Percentiles rank a stretch among this genome's conserved stretches.
Evolutionary conservation across 2,329 filamentous ascomycete species (phyloP).

Genomic region (Nothophoma quercina): DNA sequence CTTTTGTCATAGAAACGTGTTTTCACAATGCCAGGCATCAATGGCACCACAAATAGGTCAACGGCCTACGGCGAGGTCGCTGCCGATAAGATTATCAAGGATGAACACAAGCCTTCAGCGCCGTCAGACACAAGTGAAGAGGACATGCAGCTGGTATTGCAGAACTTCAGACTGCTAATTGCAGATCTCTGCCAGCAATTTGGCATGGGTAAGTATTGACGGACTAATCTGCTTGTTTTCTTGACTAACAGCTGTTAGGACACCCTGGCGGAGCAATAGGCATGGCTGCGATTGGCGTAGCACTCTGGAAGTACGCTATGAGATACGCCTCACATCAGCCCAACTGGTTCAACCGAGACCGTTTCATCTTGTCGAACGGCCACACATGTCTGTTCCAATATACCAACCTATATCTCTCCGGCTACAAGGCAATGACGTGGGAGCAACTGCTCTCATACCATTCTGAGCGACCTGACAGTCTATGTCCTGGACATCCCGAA

Average conservation of each 20-base stretch:
- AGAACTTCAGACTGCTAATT: conserved; percentile 69
- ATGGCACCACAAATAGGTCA: conserved; percentile 5
- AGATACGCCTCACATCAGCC: conserved; percentile 64
- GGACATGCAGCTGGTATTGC: conserved; percentile 56
- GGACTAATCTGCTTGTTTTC: too few relatives aligned
- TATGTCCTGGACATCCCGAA: conserved; percentile 64
- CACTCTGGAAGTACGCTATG: conserved; percentile 70
- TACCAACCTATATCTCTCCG: conserved; percentile 60
- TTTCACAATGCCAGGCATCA: conserved; percentile 3
- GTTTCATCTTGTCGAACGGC: conserved; percentile 69
- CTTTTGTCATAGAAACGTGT: not conserved
- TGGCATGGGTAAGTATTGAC: conserved; percentile 63
- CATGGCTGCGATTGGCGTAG: conserved; percentile 68
- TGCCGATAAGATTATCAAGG: conserved; percentile 21
- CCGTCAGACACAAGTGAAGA: conserved; percentile 24
- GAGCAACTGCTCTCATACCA: conserved; percentile 66
- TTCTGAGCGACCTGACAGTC: conserved; percentile 55
- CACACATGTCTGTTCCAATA: conserved; percentile 66
- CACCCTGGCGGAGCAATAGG: conserved; percentile 61
- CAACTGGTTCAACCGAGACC: conserved; percentile 67
- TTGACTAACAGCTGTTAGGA: conserved; percentile 1
- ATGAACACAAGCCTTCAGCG: conserved; percentile 24
- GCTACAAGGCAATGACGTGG: conserved; percentile 63
- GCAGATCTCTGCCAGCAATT: conserved; percentile 74
- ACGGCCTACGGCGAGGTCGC: conserved; percentile 29